Evolutionary conservation across 2,329 filamentous ascomycete species (phyloP).

Genomic region (Cucurbitaria berberidis): DNA sequence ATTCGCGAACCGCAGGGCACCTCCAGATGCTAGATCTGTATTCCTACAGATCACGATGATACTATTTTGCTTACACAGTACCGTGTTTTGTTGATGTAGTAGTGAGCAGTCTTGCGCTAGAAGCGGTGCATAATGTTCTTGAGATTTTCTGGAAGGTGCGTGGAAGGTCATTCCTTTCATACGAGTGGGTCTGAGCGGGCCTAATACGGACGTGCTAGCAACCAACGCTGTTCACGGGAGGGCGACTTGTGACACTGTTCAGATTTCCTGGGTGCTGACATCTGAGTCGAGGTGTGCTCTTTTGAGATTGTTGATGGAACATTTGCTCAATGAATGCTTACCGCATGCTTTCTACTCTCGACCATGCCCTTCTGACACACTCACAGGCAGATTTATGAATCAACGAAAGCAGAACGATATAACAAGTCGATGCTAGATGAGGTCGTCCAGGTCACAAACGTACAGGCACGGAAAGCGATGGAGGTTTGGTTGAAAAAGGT

Average conservation of each 20-base stretch:
- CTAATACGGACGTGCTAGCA: background rate
- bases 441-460: background rate
- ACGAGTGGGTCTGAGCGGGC: background rate
- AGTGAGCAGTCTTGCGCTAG: background rate
- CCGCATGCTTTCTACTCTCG: no score
- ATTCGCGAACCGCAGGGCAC: conserved; percentile 2
- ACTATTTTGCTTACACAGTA: background rate
- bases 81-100: background rate
- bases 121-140: conserved; percentile 1
- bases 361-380: background rate
- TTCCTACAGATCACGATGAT: background rate
- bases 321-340: no score
- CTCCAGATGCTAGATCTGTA: background rate
- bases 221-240: background rate
- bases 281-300: background rate
- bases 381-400: background rate
- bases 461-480: background rate
- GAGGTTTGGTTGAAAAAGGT: background rate
- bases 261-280: no score
- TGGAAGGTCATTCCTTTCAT: background rate
- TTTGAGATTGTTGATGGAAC: background rate
- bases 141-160: background rate
- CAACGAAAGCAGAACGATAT: background rate
- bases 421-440: background rate
- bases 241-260: background rate